Base-by-base conservation (phyloP, 2,329 filamentous ascomycete species). In the Ceratocystiopsis minuta region DNA sequence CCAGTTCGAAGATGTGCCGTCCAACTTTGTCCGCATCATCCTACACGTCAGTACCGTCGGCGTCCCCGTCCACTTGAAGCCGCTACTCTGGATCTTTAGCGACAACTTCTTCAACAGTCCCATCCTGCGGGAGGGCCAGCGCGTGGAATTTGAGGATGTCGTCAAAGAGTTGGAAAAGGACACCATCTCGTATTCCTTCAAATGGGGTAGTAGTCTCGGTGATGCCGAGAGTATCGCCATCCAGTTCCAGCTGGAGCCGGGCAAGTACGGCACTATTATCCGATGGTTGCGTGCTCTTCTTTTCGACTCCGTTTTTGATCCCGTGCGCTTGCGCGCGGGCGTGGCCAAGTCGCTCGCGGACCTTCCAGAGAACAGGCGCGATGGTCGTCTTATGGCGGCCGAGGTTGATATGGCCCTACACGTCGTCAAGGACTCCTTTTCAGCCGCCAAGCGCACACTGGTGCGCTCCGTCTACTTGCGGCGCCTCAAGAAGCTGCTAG, bases 71-170 rank as follows among this genome's bases (percentile, higher is more conserved):
- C 73, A 87, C 48, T 70, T 88, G 45, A 86, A 88, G 55, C 90
- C 90, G 4, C 61, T 98, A 17, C 66, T 96, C 38, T 71, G 79
- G 3, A 69, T 96, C 35, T 96, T 93, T 54, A 78, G 77, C 28
- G 83, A 87, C 54, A 90, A 88, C 54, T 94, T 96, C 64, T 98
- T 96, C 67, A 88, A 85, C 55, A 85, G 86, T 0, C 90, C 88
- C 3, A 78, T 98, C 45, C 68, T 70, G 52, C 76, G 78, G 28
- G 70, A 86, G 51, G 86, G 83, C 36, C 68, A 84, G 55, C 72
- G 71, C 18, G 64, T 98, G 28, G 77, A 80, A 38, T 98, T 96
- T 52, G 90, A 96, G 56, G 75, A 94, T 47, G 83, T 96, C 3
- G 86, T 96, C 37, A 83, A 85, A 55, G 78, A 87, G 54, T 69